A percentile compares a stretch with the other conserved stretches of the same genome.
Conservation (phyloP, 306 rosid species). For the Cicer arietinum region DNA sequence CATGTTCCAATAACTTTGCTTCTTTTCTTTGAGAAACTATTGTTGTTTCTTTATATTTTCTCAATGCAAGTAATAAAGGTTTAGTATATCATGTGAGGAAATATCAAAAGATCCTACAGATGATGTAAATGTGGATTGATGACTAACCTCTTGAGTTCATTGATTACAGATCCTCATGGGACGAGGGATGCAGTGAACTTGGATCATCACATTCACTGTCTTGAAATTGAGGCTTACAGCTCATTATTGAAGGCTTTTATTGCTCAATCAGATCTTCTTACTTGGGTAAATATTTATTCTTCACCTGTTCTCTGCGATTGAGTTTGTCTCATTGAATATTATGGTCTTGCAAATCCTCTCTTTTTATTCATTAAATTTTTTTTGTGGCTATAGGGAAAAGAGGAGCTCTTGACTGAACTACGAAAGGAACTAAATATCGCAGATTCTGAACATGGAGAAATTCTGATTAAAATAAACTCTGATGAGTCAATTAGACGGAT, state of each 20-base stretch:
- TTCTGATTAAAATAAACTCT: slow-evolving; percentile 40
- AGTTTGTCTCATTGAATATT: slow-evolving; percentile 23
- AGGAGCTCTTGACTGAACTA: slow-evolving; percentile 54
- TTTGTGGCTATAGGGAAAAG: slow-evolving; percentile 50
- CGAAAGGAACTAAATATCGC: slow-evolving; percentile 56
- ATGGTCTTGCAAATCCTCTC: slow-evolving; percentile 8
- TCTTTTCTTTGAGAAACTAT: background rate
- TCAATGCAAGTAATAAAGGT: slow-evolving; percentile 3
- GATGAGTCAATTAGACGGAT: slow-evolving; percentile 47
- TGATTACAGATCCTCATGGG: slow-evolving; percentile 47
- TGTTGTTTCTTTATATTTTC: slow-evolving; percentile 25
- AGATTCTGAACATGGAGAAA: slow-evolving; percentile 54
- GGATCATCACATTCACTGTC: slow-evolving; percentile 45
- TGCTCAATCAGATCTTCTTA: slow-evolving; percentile 57
- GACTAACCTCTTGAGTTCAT: slow-evolving; percentile 37
- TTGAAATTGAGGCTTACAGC: slow-evolving; percentile 54
- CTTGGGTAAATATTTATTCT: slow-evolving; percentile 50
- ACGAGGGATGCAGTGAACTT: slow-evolving; percentile 39
- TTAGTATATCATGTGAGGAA: slow-evolving; percentile 34
- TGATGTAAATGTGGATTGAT: slow-evolving; percentile 25
- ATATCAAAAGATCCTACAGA: background rate
- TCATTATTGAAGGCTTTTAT: slow-evolving; percentile 54
- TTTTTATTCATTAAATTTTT: slow-evolving; percentile 1
- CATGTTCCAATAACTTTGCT: slow-evolving; percentile 9
- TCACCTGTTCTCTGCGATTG: background rate